Conservation (phyloP, 257 asterid species). For the Prunella vulgaris region DNA sequence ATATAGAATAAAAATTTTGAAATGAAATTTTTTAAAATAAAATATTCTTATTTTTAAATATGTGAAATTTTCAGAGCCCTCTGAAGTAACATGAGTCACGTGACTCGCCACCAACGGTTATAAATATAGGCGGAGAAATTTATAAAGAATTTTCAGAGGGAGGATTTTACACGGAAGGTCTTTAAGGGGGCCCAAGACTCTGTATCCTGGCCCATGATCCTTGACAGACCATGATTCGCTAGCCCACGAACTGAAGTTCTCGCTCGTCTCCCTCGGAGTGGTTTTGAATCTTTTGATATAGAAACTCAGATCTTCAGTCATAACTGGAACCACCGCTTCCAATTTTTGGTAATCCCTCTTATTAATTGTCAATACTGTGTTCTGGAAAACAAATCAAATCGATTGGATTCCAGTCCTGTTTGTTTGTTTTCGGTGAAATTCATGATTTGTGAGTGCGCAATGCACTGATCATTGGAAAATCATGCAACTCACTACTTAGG, state of each 20-base stretch:
- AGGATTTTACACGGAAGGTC: background rate
- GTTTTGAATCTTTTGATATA: constrained; percentile 5
- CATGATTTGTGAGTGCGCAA: background rate
- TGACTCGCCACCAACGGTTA: no score
- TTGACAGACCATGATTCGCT: background rate
- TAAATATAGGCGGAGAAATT: no score
- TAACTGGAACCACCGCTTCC: constrained; percentile 10
- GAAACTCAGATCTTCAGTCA: constrained; percentile 13
- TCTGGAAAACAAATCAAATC: background rate
- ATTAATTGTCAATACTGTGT: background rate
- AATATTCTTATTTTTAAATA: no score
- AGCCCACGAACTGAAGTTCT: background rate
- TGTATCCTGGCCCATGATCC: background rate
- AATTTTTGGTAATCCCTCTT: constrained; percentile 14
- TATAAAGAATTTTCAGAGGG: background rate
- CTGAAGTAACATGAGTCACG: no score
- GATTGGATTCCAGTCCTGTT: background rate
- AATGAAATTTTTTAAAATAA: no score
- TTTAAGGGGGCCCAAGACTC: background rate
- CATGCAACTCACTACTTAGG: background rate
- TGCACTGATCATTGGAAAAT: constrained; percentile 5
- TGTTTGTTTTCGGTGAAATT: background rate
- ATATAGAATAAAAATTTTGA: no score
- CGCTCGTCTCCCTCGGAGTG: background rate
- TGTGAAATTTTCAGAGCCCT: no score